Conservation (phyloP, 140 eudicot species). For the Bidens hawaiensis region DNA sequence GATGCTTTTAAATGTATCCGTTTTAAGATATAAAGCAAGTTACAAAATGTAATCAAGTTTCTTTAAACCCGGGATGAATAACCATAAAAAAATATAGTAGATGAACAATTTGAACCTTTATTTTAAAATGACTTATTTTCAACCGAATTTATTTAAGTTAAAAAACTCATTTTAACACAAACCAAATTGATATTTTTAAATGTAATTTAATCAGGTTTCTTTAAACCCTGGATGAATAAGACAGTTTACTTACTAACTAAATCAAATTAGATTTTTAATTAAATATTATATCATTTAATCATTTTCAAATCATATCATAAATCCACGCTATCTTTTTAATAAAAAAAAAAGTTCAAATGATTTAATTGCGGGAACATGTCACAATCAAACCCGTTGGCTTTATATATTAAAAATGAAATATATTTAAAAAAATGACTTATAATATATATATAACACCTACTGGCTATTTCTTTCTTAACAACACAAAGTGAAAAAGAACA, state of each 20-base stretch:
- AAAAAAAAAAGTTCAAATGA: conserved; percentile 1
- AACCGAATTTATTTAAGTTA: too few species aligned
- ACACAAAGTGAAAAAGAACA: neutral
- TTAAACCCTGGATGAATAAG: neutral
- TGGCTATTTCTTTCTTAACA: conserved; percentile 11
- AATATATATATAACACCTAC: conserved; percentile 11
- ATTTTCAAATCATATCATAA: conserved; percentile 21
- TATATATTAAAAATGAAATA: neutral
- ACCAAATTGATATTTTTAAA: neutral
- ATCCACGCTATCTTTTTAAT: conserved; percentile 24
- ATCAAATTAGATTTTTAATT: neutral
- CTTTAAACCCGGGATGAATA: too few species aligned
- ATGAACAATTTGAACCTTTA: too few species aligned
- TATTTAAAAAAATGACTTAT: neutral
- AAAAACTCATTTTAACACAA: neutral
- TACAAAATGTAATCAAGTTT: too few species aligned
- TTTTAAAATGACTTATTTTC: too few species aligned
- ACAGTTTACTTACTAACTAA: neutral
- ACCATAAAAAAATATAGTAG: too few species aligned
- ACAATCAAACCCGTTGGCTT: conserved; percentile 31
- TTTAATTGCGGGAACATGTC: conserved; percentile 25
- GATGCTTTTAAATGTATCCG: too few species aligned
- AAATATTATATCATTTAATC: neutral
- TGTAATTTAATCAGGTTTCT: too few species aligned
- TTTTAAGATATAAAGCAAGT: too few species aligned